Evolutionary conservation across 2,329 filamentous ascomycete genomes (phyloP), one percentile per base, ranked within the genome.

Genomic region (Xylariaceae sp.): DNA sequence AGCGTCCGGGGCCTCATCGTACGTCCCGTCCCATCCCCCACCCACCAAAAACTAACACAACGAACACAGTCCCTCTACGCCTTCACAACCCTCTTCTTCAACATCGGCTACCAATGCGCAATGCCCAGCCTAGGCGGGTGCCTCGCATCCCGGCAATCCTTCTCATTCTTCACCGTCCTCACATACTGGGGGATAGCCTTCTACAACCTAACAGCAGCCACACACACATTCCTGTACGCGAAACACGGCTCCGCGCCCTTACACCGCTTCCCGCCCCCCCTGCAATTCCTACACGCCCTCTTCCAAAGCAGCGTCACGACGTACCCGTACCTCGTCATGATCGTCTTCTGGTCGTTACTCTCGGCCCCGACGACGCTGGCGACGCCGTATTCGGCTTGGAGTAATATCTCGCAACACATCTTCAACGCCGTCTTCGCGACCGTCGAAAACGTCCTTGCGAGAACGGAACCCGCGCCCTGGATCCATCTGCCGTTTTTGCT

Each of bases 151-250:
- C 75, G 78, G 55, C 74, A 78, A 51, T 81, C 80, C 51, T 94
- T 95, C 77, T 90, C 86, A 67, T 95, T 85, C 79, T 95, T 96
- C 77, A 95, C 91, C 34, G 79, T 86, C 68, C 77, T 94, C 60
- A 90, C 88, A 8, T 94, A 88, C 79, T 94, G 89, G 89, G 89
- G 89, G 1, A 75, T 93, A 42, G 86, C 83, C 23, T 93, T 92
- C 76, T 96, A 95, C 78, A 87, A 88, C 71, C 78, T 86, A 58
- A 76, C 87, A 68, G 80, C 88, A 1, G 79, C 87, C 15, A 63
- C 84, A 15, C 90, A 95, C 76, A 91, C 88, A 4, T 75, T 84
- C 55, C 80, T 79, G 52, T 94, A 93, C 75, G 81, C 82, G 10
- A 73, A 76, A 48, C 75, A 75, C 34, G 80, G 82, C 50, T 70